Base-by-base conservation (phyloP, 495 filamentous ascomycete genomes). In the Lasiosphaeria miniovina region DNA sequence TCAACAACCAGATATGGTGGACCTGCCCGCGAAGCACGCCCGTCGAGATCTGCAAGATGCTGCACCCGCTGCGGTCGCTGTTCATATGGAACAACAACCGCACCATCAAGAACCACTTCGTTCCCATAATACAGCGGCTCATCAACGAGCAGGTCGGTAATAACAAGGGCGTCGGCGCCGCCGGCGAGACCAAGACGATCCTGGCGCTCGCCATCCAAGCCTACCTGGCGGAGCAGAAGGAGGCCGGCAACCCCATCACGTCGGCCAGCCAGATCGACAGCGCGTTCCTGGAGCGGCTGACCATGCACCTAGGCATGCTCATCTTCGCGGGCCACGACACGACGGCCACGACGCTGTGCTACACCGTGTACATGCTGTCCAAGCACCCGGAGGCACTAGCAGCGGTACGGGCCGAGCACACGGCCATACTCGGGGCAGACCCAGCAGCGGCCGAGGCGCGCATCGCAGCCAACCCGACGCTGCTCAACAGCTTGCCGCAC, bases 171-270 rank as follows among this genome's bases (percentile, higher is more conserved):
- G 24, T 24, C 24, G 24, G 24, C 31, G 10, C n/a, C 31, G 61
- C 17, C 86, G 24, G n/a, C 6, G 36, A 34, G 24, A 38, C 88
- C 3, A 91, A 91, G 70, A 80, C 72, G 40, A 58, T 61, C 58
- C 60, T 55, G 48, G 52, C 57, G 10, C 65, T 71, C 17, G 65
- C 54, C 10, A 34, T 52, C 8, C 63, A 68, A 35, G 55, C 61
- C n/a, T 68, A 68, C 49, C 43, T 66, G 34, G 54, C 57, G 4
- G 59, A 68, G n/a, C 54, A 56, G 8, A 52, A 54, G 17, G 33
- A 54, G 34, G 50, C 52, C 24, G 41, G 36, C 7, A 51, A 56
- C 14, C 36, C 17, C 50, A 15, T 38, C 7, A 36, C 41, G 31
- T 11, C 10, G 7, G 52, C 54, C 31, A 4, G 12, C 35, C 36